Conservation (phyloP, 2,329 filamentous ascomycete genomes). For the Alternaria consortialis region DNA sequence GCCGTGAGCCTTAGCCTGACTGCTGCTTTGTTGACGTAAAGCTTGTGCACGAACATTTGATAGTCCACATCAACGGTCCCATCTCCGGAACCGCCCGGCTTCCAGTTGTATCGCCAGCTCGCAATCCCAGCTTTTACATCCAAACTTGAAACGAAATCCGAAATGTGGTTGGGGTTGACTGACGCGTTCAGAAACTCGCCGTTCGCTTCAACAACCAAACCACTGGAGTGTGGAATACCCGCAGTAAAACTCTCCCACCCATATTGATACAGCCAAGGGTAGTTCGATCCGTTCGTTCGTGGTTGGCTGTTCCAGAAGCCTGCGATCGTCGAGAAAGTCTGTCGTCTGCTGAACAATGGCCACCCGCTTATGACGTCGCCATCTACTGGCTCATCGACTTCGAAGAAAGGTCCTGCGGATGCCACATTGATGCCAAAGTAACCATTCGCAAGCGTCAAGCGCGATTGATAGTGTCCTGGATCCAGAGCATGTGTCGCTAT, state of each 20-base stretch:
- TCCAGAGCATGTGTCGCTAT: constrained; percentile 63
- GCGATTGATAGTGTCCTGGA: constrained; percentile 68
- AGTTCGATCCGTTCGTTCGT: constrained; percentile 68
- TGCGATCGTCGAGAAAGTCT: constrained; percentile 72
- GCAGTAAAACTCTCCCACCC: constrained; percentile 75
- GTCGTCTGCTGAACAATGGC: constrained; percentile 70
- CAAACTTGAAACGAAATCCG: constrained; percentile 67
- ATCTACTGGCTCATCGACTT: constrained; percentile 61
- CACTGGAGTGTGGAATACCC: constrained; percentile 74
- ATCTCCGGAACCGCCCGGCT: constrained; percentile 55
- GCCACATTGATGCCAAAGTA: constrained; percentile 72
- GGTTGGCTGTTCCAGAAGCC: constrained; percentile 72
- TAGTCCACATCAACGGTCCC: constrained; percentile 68
- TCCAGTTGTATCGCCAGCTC: constrained; percentile 73
- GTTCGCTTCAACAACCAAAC: constrained; percentile 65
- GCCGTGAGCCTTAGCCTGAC: constrained; percentile 69
- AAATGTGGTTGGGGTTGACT: constrained; percentile 66
- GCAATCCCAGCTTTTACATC: constrained; percentile 70
- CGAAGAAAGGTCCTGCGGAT: constrained; percentile 69
- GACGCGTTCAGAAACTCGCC: constrained; percentile 67
- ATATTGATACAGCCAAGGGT: constrained; percentile 73
- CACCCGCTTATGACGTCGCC: constrained; percentile 70
- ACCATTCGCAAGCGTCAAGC: constrained; percentile 64
- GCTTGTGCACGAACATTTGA: constrained; percentile 71
- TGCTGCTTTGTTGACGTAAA: constrained; percentile 68